phyloP scores from a whole-genome alignment of 2,329 filamentous ascomycete genomes.

The Alternaria novae-zelandiae region DNA sequence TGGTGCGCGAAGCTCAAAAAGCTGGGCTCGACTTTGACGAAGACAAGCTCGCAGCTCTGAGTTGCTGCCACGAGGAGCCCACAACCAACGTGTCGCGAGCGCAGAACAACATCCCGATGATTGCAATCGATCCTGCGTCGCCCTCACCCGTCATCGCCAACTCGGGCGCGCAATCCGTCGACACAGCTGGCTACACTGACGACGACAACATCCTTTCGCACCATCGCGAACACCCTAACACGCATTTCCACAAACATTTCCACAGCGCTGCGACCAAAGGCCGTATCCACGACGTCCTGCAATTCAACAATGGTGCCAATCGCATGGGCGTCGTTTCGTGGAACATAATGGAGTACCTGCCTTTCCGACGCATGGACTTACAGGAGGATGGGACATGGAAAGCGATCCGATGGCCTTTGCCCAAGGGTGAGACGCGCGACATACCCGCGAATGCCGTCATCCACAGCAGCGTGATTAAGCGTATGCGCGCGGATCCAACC shows the following conservation, averaged over 20 bases:
- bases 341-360: constrained; percentile 82
- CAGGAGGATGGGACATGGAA: constrained; percentile 76
- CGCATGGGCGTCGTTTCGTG: constrained; percentile 66
- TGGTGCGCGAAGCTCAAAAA: constrained; percentile 67
- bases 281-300: constrained; percentile 73
- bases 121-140: constrained; percentile 41
- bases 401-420: constrained; percentile 80
- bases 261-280: constrained; percentile 61
- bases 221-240: constrained; percentile 28
- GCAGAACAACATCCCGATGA: constrained; percentile 33
- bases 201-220: constrained; percentile 21
- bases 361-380: constrained; percentile 81
- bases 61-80: constrained; percentile 61
- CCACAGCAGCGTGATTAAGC: constrained; percentile 75
- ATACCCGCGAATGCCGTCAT: constrained; percentile 73
- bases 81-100: neutral
- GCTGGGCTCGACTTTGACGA: constrained; percentile 75
- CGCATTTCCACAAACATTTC: constrained; percentile 64
- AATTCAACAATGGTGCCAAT: constrained; percentile 66
- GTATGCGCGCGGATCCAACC: constrained; percentile 67
- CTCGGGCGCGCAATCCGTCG: neutral
- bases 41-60: constrained; percentile 70
- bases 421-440: constrained; percentile 77
- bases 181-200: constrained; percentile 17
- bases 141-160: constrained; percentile 13